phyloP scores from a whole-genome alignment of 257 asterid genomes.

The Nicotiana paniculata region DNA sequence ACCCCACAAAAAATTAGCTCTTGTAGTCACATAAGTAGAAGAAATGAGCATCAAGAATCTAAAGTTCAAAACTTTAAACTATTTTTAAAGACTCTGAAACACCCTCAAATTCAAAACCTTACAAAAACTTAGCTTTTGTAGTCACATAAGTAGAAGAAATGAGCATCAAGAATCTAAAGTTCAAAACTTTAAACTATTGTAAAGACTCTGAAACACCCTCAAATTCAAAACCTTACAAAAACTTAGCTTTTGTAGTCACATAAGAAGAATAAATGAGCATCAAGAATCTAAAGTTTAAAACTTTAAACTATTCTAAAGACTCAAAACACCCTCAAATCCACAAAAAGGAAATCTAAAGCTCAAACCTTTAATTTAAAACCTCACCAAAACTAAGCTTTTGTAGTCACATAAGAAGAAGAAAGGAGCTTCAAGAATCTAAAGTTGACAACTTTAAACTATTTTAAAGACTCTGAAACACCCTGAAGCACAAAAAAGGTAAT shows the following conservation, averaged over 20 bases:
- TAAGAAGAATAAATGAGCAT: not conserved
- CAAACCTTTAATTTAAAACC: not conserved
- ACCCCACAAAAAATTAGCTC: not conserved
- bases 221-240: not conserved
- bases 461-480: not conserved
- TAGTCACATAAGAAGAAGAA: too few relatives aligned
- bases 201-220: not conserved
- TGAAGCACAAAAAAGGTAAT: not conserved
- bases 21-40: not conserved
- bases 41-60: slow-evolving; percentile 1
- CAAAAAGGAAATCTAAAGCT: not conserved
- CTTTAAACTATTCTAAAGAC: not conserved
- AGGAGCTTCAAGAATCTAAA: not conserved
- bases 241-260: not conserved
- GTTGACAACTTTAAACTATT: not conserved
- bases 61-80: not conserved
- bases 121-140: not conserved
- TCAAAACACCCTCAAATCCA: not conserved
- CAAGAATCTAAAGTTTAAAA: not conserved
- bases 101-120: not conserved
- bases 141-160: not conserved
- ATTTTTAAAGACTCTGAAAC: not conserved
- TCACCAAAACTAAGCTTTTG: too few relatives aligned
- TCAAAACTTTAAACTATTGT: not conserved
- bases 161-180: slow-evolving; percentile 2